phyloP scores from a whole-genome alignment of 192 early-diverging fungal species.

The Pilaira anomala region DNA sequence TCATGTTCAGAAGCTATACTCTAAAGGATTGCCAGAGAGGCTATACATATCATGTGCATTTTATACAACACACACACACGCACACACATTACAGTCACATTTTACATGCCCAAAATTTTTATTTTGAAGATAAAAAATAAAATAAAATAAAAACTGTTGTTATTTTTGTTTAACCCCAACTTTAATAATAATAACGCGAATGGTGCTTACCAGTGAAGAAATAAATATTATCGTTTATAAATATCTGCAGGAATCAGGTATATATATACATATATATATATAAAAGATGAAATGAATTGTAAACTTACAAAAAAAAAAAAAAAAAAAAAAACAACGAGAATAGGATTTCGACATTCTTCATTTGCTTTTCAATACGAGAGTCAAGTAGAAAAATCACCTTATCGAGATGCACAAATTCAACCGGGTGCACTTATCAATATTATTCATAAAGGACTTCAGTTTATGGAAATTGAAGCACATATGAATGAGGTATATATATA shows the following conservation, averaged over 20 bases:
- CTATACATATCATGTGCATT: no score
- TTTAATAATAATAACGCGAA: constrained; percentile 23
- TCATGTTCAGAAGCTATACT: no score
- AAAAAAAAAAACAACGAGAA: no score
- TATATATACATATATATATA: background rate
- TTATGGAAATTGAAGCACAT: constrained; percentile 88
- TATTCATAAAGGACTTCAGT: constrained; percentile 90
- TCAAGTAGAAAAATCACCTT: constrained; percentile 62
- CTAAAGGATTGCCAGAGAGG: no score
- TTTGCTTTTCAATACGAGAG: constrained; percentile 88
- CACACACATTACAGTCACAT: no score
- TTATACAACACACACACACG: no score
- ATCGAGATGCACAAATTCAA: constrained; percentile 59
- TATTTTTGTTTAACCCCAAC: no score
- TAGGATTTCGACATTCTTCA: constrained; percentile 82
- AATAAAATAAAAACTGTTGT: no score
- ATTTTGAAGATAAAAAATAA: no score
- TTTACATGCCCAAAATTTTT: no score
- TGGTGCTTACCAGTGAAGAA: constrained; percentile 80
- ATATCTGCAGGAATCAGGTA: constrained; percentile 86
- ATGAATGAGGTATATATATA: constrained; percentile 68
- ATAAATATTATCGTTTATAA: constrained; percentile 86
- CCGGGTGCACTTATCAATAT: constrained; percentile 83
- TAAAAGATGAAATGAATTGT: background rate
- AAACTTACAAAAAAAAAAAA: background rate